These are phyloP conservation scores for Aechmea fasciata DNA, from an alignment of 176 grass and related monocot genomes.

Conservation along the genomic window DNA sequence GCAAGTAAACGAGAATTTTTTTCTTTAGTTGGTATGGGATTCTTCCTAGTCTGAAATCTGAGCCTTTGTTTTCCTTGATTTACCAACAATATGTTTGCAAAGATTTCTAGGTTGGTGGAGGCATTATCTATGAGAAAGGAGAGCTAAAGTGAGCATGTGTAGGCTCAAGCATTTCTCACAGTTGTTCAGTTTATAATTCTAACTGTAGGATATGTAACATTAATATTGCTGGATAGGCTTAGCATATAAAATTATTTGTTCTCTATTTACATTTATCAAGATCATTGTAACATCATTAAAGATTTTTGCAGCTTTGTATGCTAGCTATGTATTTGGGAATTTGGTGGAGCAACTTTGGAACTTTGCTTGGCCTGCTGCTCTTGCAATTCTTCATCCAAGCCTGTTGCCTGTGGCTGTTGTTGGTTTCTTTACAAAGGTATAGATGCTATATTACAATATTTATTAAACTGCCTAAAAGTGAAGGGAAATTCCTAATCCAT, in stretches of 20 bases:
- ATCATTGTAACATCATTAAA: conserved; percentile 24
- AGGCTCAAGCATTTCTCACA: not conserved
- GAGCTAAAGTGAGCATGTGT: not conserved
- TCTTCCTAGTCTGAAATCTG: not conserved
- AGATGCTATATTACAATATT: not conserved
- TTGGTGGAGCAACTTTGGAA: conserved; percentile 95
- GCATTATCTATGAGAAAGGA: not conserved
- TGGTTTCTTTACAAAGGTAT: conserved; percentile 92
- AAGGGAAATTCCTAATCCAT: conserved; percentile 13
- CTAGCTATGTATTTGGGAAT: conserved; percentile 82
- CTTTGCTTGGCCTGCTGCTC: conserved; percentile 79
- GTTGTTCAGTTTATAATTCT: not conserved
- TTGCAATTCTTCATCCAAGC: conserved; percentile 81
- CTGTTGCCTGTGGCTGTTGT: conserved; percentile 89
- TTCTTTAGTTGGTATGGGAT: too few species aligned
- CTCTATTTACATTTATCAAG: not conserved
- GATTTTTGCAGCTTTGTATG: conserved; percentile 66
- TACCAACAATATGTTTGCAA: not conserved
- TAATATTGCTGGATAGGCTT: not conserved
- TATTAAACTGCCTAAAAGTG: not conserved
- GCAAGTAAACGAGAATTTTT: too few species aligned
- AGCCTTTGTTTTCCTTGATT: not conserved
- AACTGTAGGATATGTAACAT: not conserved
- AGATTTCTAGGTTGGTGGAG: not conserved
- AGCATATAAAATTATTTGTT: not conserved